phyloP scores from a whole-genome alignment of 2,329 filamentous ascomycete genomes.

The Lomentospora prolificans region DNA sequence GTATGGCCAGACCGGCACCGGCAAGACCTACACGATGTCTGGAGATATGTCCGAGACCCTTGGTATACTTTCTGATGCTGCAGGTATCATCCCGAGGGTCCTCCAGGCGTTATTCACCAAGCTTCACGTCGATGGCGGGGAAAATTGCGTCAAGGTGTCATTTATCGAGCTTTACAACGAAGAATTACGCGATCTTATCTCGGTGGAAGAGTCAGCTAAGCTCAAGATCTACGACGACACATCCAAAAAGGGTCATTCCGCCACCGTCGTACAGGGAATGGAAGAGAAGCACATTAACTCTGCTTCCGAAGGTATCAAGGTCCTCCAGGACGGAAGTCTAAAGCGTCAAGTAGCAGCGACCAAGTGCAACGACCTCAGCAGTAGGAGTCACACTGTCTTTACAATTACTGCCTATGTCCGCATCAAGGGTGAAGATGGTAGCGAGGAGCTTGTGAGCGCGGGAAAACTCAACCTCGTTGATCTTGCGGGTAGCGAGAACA shows the following conservation, averaged over 20 bases:
- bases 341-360: conserved; percentile 97
- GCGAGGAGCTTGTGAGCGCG: conserved; percentile 80
- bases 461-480: conserved; percentile 96
- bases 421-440: conserved; percentile 67
- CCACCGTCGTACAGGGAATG: conserved; percentile 92
- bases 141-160: conserved; percentile 91
- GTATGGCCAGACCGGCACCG: conserved; percentile 95
- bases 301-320: conserved; percentile 75
- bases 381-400: conserved; percentile 93
- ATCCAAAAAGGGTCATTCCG: conserved; percentile 71
- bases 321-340: conserved; percentile 80
- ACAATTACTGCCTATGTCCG: conserved; percentile 91
- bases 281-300: conserved; percentile 89
- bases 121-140: conserved; percentile 66
- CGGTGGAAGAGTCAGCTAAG: conserved; percentile 71
- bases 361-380: conserved; percentile 98
- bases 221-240: conserved; percentile 94
- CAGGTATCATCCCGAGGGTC: conserved; percentile 90
- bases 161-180: conserved; percentile 99
- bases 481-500: conserved; percentile 94
- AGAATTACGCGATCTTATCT: conserved; percentile 82
- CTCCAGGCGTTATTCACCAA: conserved; percentile 80
- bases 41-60: conserved; percentile 87
- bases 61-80: conserved; percentile 78
- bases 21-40: conserved; percentile 99